A percentile compares a stretch with the other conserved stretches of the same genome.
These are phyloP conservation scores for Firmiana major DNA, from an alignment of 345 rosid species.

Conservation along the genomic window DNA sequence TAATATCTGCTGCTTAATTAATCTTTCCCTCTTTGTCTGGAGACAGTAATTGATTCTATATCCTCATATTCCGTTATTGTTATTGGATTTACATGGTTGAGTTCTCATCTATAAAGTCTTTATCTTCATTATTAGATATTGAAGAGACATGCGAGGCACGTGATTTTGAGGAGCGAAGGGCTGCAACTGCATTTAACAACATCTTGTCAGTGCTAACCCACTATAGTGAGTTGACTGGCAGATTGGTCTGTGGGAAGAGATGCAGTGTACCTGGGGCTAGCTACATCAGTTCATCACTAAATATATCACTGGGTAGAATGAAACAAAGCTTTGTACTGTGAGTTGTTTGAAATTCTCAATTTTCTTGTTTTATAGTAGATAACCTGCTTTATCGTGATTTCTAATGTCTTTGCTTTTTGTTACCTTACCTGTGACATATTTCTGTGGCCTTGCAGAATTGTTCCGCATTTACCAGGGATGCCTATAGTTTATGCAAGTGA, in stretches of 20 bases:
- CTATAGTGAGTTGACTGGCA: slow-evolving; percentile 59
- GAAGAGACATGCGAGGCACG: slow-evolving; percentile 73
- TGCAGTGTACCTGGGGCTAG: slow-evolving; percentile 38
- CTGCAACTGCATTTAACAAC: slow-evolving; percentile 43
- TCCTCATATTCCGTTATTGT: not conserved
- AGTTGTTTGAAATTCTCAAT: slow-evolving; percentile 53
- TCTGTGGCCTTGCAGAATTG: slow-evolving; percentile 52
- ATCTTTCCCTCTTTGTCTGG: not conserved
- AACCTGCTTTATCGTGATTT: slow-evolving; percentile 16
- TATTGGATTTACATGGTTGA: not conserved
- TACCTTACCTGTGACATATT: slow-evolving; percentile 9
- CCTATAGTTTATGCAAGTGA: slow-evolving; percentile 91
- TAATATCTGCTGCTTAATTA: not conserved
- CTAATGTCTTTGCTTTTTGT: slow-evolving; percentile 23
- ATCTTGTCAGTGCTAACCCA: slow-evolving; percentile 60
- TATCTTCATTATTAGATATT: slow-evolving; percentile 41
- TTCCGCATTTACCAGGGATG: slow-evolving; percentile 66
- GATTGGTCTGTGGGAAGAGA: slow-evolving; percentile 62
- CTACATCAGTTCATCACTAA: slow-evolving; percentile 59
- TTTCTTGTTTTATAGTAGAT: slow-evolving; percentile 15
- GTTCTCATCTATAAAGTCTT: slow-evolving; percentile 1
- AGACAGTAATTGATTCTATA: not conserved
- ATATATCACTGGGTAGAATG: slow-evolving; percentile 98
- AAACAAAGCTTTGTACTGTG: slow-evolving; percentile 99
- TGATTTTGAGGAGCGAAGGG: slow-evolving; percentile 62